phyloP scores from a whole-genome alignment of 306 rosid species.

The Vigna unguiculata region DNA sequence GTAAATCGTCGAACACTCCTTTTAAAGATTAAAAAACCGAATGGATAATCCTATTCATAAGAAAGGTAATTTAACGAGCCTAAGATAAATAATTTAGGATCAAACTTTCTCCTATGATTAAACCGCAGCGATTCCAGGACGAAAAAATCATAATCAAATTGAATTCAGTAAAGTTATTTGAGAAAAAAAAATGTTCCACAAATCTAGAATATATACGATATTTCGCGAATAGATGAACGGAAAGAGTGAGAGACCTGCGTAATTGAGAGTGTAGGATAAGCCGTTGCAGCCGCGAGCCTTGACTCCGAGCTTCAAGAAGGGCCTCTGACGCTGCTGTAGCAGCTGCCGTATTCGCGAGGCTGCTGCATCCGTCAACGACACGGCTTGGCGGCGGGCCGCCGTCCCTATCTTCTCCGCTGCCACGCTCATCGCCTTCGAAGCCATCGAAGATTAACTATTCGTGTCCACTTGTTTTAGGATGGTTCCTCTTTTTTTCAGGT shows the following conservation, averaged over 20 bases:
- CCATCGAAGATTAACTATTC: slow-evolving; percentile 41
- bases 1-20: neutral
- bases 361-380: slow-evolving; percentile 72
- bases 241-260: slow-evolving; percentile 63
- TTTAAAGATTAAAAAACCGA: neutral
- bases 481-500: neutral
- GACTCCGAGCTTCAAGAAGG: slow-evolving; percentile 83
- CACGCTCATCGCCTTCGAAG: slow-evolving; percentile 58
- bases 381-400: slow-evolving; percentile 75
- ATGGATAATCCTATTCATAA: neutral
- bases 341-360: slow-evolving; percentile 70
- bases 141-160: neutral
- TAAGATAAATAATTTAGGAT: neutral
- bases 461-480: neutral
- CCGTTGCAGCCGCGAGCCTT: slow-evolving; percentile 98
- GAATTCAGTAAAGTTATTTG: neutral
- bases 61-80: neutral
- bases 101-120: neutral
- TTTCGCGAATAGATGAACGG: neutral
- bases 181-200: neutral
- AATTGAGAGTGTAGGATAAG: slow-evolving; percentile 85
- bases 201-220: neutral
- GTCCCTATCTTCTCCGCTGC: slow-evolving; percentile 55
- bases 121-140: neutral
- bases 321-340: slow-evolving; percentile 77